Evolutionary conservation across 108 stramenopile genomes (phyloP).

Genomic region (Cyclotella distinguenda): DNA sequence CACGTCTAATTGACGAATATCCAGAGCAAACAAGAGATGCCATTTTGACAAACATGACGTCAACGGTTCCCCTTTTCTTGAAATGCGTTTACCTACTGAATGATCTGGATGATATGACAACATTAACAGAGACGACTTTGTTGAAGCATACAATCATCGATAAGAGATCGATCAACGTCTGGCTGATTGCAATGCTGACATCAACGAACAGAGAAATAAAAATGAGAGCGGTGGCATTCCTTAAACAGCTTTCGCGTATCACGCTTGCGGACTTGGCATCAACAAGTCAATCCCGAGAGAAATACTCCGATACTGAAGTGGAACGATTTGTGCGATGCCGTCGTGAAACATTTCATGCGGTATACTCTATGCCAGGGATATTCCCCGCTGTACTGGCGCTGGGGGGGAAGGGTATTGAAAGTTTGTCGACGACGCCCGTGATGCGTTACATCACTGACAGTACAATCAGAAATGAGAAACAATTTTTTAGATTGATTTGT

Average conservation of each 20-base stretch:
- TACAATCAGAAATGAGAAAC: constrained; percentile 35
- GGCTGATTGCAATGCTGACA: constrained; percentile 47
- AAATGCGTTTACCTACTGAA: constrained; percentile 33
- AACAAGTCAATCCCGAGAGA: constrained; percentile 28
- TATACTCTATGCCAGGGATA: constrained; percentile 34
- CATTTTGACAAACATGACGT: constrained; percentile 42
- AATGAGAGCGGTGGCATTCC: constrained; percentile 33
- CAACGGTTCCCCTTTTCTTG: constrained; percentile 39
- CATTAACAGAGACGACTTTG: constrained; percentile 16
- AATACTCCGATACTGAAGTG: constrained; percentile 39
- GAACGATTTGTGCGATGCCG: constrained; percentile 26
- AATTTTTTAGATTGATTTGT: constrained; percentile 28
- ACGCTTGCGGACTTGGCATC: constrained; percentile 35
- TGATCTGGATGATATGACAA: constrained; percentile 21
- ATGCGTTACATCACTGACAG: constrained; percentile 46
- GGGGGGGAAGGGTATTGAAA: constrained; percentile 32
- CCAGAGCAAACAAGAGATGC: constrained; percentile 38
- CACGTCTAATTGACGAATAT: constrained; percentile 39
- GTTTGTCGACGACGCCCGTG: constrained; percentile 35
- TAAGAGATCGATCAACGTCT: constrained; percentile 46
- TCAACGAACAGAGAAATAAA: constrained; percentile 32
- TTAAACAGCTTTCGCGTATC: constrained; percentile 41
- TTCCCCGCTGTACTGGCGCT: constrained; percentile 42
- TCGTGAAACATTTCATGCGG: constrained; percentile 29
- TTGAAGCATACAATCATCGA: constrained; percentile 33